Evolutionary conservation across 2,329 filamentous ascomycete species (phyloP).

Genomic region (Pseudofabraea citricarpa): DNA sequence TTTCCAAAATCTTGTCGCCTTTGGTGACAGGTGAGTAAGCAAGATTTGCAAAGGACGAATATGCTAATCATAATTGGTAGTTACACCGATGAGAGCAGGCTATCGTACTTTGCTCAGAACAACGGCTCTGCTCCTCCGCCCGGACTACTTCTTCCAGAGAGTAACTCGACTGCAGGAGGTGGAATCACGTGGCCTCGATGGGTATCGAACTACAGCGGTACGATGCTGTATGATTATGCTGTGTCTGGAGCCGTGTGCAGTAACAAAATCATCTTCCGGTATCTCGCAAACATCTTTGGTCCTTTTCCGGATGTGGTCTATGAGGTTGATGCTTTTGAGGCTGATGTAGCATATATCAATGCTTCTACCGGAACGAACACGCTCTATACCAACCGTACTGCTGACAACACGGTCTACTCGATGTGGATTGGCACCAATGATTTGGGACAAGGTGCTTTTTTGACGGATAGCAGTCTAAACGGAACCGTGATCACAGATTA

Average conservation of each 20-base stretch:
- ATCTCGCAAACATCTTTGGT: conserved; percentile 42
- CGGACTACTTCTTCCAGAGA: conserved; percentile 42
- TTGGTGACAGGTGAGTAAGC: conserved; percentile 58
- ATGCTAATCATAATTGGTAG: no score
- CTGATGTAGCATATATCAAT: conserved; percentile 37
- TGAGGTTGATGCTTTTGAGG: conserved; percentile 51
- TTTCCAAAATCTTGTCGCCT: conserved; percentile 62
- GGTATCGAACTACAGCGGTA: conserved; percentile 53
- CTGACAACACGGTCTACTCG: conserved; percentile 63
- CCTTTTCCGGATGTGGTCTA: conserved; percentile 60
- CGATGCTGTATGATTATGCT: conserved; percentile 63
- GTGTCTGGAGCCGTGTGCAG: conserved; percentile 69
- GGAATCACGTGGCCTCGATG: conserved; percentile 67
- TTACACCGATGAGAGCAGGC: conserved; percentile 68
- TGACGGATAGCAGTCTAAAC: conserved; percentile 55
- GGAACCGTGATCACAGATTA: conserved; percentile 60
- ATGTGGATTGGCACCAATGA: conserved; percentile 84
- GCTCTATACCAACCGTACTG: conserved; percentile 39
- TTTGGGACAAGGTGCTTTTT: conserved; percentile 59
- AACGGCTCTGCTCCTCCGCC: conserved; percentile 57
- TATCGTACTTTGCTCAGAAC: conserved; percentile 56
- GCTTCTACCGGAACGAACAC: conserved; percentile 26
- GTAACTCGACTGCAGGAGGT: conserved; percentile 54
- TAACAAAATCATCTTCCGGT: conserved; percentile 59
- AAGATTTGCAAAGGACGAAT: conserved; percentile 6